These are phyloP conservation scores for Alnus glutinosa DNA, from an alignment of 306 rosid species.

Conservation along the genomic window DNA sequence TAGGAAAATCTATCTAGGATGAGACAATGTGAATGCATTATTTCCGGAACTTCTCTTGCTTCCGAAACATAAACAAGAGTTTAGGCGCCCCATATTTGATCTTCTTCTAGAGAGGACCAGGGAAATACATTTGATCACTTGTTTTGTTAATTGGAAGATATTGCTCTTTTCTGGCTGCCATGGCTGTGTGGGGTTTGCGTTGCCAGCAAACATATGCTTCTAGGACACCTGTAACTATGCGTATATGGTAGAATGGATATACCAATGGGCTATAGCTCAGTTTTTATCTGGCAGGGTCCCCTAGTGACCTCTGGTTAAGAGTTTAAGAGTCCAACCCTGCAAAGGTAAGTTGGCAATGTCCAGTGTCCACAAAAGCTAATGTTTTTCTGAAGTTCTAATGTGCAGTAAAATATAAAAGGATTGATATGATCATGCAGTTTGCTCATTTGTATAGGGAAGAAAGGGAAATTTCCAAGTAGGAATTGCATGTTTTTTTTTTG, in stretches of 20 bases:
- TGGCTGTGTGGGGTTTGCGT: neutral
- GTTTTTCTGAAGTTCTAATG: neutral
- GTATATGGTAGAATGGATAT: neutral
- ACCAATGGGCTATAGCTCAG: neutral
- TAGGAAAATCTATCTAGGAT: neutral
- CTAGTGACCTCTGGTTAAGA: neutral
- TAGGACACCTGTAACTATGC: neutral
- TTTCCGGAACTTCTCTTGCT: neutral
- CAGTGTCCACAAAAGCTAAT: neutral
- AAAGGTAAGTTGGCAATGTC: neutral
- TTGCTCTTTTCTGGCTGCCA: neutral
- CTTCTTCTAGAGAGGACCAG: no score
- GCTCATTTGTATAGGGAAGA: neutral
- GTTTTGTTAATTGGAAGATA: neutral
- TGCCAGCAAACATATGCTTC: neutral
- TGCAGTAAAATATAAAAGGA: neutral
- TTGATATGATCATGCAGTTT: neutral
- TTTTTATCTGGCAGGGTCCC: neutral
- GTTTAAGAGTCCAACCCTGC: neutral
- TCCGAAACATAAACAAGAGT: neutral
- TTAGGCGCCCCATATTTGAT: neutral
- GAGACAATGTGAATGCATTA: neutral
- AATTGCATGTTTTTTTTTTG: neutral
- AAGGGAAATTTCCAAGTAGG: constrained; percentile 9
- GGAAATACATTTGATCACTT: neutral